Conservation (phyloP, 2,329 filamentous ascomycete species). For the Trichoderma brevicompactum region DNA sequence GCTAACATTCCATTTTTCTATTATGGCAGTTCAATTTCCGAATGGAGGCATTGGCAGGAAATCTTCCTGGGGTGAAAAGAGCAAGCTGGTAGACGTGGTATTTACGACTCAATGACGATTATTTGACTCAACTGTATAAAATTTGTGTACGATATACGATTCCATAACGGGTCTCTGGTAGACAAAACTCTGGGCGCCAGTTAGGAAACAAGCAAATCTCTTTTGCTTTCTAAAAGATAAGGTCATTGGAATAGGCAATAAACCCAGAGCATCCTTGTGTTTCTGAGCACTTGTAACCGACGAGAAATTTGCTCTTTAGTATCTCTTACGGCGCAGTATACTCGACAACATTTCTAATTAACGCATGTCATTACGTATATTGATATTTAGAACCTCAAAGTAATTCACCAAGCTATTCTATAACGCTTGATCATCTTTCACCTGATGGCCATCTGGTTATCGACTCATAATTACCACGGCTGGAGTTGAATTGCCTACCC, state of each 20-base stretch:
- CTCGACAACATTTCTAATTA: too few species aligned
- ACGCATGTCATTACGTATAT: too few species aligned
- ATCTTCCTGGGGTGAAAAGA: conserved; percentile 90
- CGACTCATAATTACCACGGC: neutral
- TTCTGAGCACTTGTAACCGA: too few species aligned
- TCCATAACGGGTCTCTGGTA: neutral
- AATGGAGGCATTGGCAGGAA: conserved; percentile 81
- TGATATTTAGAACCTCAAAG: too few species aligned
- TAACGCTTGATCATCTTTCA: too few species aligned
- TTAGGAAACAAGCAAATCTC: neutral
- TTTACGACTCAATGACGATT: conserved; percentile 15
- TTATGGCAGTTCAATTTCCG: conserved; percentile 86
- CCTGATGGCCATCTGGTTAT: neutral
- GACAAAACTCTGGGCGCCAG: neutral
- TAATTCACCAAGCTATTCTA: too few species aligned
- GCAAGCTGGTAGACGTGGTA: conserved; percentile 78
- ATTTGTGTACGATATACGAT: conserved; percentile 21
- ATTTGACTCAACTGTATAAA: conserved; percentile 17
- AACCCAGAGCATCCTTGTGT: neutral
- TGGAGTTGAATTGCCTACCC: too few species aligned
- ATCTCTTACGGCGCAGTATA: too few species aligned
- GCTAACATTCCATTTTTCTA: neutral
- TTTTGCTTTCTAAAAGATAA: neutral
- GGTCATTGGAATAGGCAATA: neutral
- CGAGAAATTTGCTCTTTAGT: too few species aligned